Evolutionary conservation across 495 filamentous ascomycete species (phyloP).

Genomic region (Jackrogersella multiformis): DNA sequence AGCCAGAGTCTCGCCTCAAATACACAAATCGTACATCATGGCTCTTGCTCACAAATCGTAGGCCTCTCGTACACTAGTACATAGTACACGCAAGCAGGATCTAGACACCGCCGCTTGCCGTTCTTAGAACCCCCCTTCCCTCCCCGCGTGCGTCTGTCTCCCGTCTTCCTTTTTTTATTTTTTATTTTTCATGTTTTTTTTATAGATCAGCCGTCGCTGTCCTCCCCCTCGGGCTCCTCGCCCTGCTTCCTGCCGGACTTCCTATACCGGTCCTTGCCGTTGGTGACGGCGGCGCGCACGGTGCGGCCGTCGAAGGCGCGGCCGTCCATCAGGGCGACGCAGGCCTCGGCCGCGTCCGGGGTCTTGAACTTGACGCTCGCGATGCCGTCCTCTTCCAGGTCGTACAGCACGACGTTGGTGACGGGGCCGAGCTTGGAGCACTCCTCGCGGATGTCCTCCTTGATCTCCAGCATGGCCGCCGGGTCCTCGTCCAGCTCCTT

Average conservation of each 20-base stretch:
- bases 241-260: conserved; percentile 66
- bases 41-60: not conserved
- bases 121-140: too few relatives aligned
- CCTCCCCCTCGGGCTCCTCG: conserved; percentile 51
- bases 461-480: conserved; percentile 85
- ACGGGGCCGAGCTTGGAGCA: conserved; percentile 87
- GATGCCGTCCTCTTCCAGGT: conserved; percentile 86
- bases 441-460: conserved; percentile 91
- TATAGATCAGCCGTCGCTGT: conserved; percentile 49
- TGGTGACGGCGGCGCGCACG: conserved; percentile 79
- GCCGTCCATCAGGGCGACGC: conserved; percentile 81
- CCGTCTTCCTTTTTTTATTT: too few relatives aligned
- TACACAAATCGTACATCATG: conserved; percentile 28
- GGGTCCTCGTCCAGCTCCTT: conserved; percentile 87
- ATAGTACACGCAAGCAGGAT: conserved; percentile 11
- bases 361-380: conserved; percentile 82
- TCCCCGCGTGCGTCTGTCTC: too few relatives aligned
- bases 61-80: too few relatives aligned
- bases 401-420: conserved; percentile 90
- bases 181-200: too few relatives aligned
- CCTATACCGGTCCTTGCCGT: conserved; percentile 79
- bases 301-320: conserved; percentile 77
- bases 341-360: conserved; percentile 73
- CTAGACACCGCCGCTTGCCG: not conserved
- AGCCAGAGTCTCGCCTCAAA: not conserved